Evolutionary conservation across 768 basidiomycete genomes (phyloP).

Genomic region (Auriscalpium orientale): DNA sequence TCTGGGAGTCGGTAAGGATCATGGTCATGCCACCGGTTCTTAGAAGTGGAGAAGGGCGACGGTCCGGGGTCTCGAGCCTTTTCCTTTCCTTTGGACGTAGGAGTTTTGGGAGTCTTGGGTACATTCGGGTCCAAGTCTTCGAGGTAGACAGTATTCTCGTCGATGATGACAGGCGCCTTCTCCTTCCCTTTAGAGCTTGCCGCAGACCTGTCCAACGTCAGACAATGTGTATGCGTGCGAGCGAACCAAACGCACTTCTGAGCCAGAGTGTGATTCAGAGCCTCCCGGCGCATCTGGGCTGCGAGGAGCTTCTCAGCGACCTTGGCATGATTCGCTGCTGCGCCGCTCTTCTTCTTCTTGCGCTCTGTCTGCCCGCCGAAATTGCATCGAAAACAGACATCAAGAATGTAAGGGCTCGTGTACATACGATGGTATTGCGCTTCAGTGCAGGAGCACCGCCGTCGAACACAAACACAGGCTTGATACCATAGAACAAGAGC

Average conservation of each 20-base stretch:
- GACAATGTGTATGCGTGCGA: no score
- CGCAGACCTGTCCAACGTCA: neutral
- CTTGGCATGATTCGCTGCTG: conserved; percentile 76
- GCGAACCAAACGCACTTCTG: conserved; percentile 29
- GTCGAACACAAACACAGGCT: conserved; percentile 98
- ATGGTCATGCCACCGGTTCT: conserved; percentile 60
- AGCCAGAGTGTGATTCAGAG: conserved; percentile 54
- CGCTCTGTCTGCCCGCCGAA: conserved; percentile 57
- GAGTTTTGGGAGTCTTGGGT: conserved; percentile 55
- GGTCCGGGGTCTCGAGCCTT: conserved; percentile 24
- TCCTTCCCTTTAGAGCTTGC: conserved; percentile 26
- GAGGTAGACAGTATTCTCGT: conserved; percentile 76
- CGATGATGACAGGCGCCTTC: conserved; percentile 46
- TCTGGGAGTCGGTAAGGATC: conserved; percentile 94
- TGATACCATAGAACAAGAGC: conserved; percentile 93
- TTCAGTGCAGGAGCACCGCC: conserved; percentile 92
- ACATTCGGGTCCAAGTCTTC: conserved; percentile 67
- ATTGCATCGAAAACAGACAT: conserved; percentile 5
- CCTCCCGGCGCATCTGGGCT: conserved; percentile 87
- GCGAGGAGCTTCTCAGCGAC: conserved; percentile 89
- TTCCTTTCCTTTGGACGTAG: conserved; percentile 26
- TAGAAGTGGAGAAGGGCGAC: conserved; percentile 48
- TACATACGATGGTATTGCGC: conserved; percentile 75
- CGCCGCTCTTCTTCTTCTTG: conserved; percentile 86
- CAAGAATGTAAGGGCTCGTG: neutral